A percentile compares a stretch with the other conserved stretches of the same genome.
These are phyloP conservation scores for Suhomyces sp. DNA, from an alignment of 805 yeast species.

Conservation along the genomic window DNA sequence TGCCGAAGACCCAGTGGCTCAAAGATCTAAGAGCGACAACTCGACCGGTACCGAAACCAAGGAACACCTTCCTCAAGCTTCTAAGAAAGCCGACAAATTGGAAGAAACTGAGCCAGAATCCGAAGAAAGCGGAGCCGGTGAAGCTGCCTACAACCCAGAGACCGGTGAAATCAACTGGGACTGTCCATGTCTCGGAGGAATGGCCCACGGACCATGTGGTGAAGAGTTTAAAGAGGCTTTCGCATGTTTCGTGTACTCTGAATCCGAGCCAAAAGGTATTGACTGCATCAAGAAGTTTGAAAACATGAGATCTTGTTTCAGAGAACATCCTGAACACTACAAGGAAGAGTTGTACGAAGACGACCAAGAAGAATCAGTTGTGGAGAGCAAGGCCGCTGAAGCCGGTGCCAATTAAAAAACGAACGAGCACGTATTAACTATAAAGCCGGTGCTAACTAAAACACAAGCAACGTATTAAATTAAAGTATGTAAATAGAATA, in stretches of 20 bases:
- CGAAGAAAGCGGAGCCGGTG: slow-evolving; percentile 18
- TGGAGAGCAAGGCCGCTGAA: slow-evolving; percentile 3
- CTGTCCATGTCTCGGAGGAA: slow-evolving; percentile 98
- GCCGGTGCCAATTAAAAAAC: neutral
- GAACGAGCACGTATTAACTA: too few relatives aligned
- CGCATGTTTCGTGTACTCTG: slow-evolving; percentile 90
- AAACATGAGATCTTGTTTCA: slow-evolving; percentile 92
- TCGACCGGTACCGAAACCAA: neutral
- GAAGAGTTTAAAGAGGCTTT: slow-evolving; percentile 93
- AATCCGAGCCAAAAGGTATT: slow-evolving; percentile 92
- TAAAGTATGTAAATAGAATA: neutral
- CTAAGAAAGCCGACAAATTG: neutral
- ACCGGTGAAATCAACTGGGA: slow-evolving; percentile 99
- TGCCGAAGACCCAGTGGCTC: neutral
- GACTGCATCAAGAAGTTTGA: slow-evolving; percentile 91
- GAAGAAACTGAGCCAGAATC: neutral
- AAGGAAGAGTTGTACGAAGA: slow-evolving; percentile 88
- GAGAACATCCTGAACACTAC: slow-evolving; percentile 87
- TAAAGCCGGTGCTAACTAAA: neutral
- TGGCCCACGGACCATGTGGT: slow-evolving; percentile 99
- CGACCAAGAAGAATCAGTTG: slow-evolving; percentile 20
- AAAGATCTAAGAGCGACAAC: neutral
- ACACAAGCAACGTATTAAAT: neutral
- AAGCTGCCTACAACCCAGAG: slow-evolving; percentile 87
- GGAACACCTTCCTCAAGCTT: neutral